Conservation (phyloP, 192 early-diverging fungal genomes). For the Rhizophagus clarus region DNA sequence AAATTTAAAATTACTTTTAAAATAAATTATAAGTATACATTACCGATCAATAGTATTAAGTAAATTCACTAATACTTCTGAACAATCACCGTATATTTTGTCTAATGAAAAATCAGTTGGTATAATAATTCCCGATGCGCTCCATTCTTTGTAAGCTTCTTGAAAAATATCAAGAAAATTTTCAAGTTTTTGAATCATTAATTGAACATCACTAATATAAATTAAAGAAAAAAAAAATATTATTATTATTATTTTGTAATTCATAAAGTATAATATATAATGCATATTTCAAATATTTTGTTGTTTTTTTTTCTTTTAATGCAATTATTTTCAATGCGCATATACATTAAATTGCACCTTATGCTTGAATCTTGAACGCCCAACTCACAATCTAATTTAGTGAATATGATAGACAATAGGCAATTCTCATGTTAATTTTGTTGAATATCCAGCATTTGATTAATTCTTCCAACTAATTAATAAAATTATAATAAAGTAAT, state of each 20-base stretch:
- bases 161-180: slow-evolving; percentile 43
- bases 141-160: slow-evolving; percentile 40
- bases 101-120: slow-evolving; percentile 38
- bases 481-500: not conserved
- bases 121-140: slow-evolving; percentile 32
- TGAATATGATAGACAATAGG: too few relatives aligned
- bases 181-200: slow-evolving; percentile 36
- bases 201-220: slow-evolving; percentile 35
- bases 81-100: slow-evolving; percentile 41
- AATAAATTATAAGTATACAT: not conserved
- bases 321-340: not conserved
- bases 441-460: not conserved
- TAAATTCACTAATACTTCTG: slow-evolving; percentile 37
- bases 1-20: not conserved
- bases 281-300: too few relatives aligned
- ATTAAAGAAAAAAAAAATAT: not conserved
- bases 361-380: not conserved
- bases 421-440: not conserved
- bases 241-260: too few relatives aligned
- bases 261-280: too few relatives aligned
- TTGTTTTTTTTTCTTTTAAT: not conserved
- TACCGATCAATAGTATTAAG: slow-evolving; percentile 41
- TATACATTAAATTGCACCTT: not conserved
- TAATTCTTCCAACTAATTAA: not conserved
- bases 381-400: not conserved